Percentiles rank a stretch among this genome's conserved stretches.
Evolutionary conservation across 768 basidiomycete genomes (phyloP).

Genomic region (Rhodotorula toruloides): DNA sequence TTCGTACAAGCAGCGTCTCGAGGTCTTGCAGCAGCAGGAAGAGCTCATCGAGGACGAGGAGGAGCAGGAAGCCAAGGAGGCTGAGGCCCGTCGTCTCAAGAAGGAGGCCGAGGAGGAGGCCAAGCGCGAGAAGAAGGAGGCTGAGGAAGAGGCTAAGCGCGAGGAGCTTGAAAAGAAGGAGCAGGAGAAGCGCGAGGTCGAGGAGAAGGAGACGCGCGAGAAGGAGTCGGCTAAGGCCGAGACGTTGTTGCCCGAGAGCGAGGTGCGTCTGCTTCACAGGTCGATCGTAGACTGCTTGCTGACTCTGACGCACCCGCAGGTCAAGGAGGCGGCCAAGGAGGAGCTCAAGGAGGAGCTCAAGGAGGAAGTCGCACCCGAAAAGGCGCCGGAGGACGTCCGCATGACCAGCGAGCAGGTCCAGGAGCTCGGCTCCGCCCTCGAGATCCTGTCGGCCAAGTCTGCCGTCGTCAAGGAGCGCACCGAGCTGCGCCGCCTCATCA

Average conservation of each 20-base stretch:
- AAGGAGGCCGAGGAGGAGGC: conserved; percentile 68
- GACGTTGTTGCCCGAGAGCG: conserved; percentile 78
- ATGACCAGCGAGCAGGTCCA: conserved; percentile 96
- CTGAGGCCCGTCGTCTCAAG: conserved; percentile 78
- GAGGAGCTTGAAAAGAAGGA: too few species aligned
- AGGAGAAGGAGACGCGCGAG: too few species aligned
- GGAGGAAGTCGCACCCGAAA: conserved; percentile 23
- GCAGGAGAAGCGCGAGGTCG: conserved; percentile 52
- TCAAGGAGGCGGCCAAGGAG: conserved; percentile 70
- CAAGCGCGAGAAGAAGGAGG: conserved; percentile 54
- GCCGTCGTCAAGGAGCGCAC: conserved; percentile 92
- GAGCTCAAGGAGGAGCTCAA: conserved; percentile 69
- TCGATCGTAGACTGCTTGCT: too few species aligned
- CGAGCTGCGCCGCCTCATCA: conserved; percentile 84
- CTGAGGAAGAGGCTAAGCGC: conserved; percentile 24
- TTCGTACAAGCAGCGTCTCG: conserved; percentile 95
- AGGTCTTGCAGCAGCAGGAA: conserved; percentile 95
- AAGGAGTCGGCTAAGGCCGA: conserved; percentile 54
- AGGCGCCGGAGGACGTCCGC: conserved; percentile 59
- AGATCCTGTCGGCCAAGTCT: conserved; percentile 84
- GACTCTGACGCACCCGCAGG: not conserved
- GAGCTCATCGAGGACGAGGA: conserved; percentile 99
- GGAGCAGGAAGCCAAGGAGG: conserved; percentile 86
- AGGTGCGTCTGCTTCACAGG: conserved; percentile 54
- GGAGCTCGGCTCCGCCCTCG: conserved; percentile 85